Evolutionary conservation across 805 yeast genomes (phyloP).

Genomic region (Kluyveromyces starmeri): DNA sequence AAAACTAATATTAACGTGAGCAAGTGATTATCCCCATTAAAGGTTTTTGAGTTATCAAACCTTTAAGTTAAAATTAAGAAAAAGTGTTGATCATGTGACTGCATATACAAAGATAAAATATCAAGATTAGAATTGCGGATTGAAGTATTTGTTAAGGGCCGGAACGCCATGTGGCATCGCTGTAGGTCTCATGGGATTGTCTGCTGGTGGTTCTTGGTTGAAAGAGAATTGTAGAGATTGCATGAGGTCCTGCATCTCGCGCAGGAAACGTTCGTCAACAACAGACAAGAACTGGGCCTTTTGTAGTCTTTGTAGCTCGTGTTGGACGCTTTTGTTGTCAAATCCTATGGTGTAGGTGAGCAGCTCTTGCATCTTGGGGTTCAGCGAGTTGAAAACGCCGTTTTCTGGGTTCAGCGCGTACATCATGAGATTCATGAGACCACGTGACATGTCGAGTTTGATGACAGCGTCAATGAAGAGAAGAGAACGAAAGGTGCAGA

Average conservation of each 20-base stretch:
- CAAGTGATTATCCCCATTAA: too few relatives aligned
- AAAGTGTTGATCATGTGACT: too few relatives aligned
- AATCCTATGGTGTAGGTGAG: neutral
- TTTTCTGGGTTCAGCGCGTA: neutral
- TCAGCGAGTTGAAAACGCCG: neutral
- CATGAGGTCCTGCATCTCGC: neutral
- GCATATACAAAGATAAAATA: too few relatives aligned
- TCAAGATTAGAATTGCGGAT: too few relatives aligned
- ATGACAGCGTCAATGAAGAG: constrained; percentile 4
- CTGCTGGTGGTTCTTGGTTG: neutral
- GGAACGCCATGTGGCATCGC: constrained; percentile 1
- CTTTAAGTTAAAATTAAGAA: too few relatives aligned
- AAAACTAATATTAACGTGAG: too few relatives aligned
- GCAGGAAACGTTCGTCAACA: constrained; percentile 1
- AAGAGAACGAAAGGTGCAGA: constrained; percentile 3
- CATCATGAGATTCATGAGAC: constrained; percentile 1
- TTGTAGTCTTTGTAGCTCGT: neutral
- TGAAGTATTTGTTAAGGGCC: neutral
- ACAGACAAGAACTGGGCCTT: constrained; percentile 3
- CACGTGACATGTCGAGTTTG: neutral
- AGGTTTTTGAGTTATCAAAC: too few relatives aligned
- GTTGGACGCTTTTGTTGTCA: neutral
- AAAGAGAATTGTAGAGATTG: constrained; percentile 2
- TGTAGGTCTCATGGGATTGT: neutral
- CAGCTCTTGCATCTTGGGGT: constrained; percentile 1